phyloP scores from a whole-genome alignment of 208 protist species.

The Histomonas meleagridis region DNA sequence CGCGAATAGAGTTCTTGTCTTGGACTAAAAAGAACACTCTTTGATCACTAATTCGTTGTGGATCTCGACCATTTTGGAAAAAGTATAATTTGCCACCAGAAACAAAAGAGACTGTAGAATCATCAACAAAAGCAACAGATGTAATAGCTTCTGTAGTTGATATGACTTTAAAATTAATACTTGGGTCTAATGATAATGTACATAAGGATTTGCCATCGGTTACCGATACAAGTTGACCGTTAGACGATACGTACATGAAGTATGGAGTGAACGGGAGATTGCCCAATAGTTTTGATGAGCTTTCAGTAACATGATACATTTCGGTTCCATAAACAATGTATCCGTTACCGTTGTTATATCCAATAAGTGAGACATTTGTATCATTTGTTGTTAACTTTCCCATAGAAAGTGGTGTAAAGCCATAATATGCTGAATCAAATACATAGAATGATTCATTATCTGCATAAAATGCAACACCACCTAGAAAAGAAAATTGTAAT shows the following conservation, averaged over 20 bases:
- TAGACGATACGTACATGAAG: background rate
- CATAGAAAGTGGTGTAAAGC: background rate
- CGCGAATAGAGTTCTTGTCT: background rate
- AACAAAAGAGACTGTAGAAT: background rate
- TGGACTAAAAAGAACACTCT: background rate
- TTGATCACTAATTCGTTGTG: background rate
- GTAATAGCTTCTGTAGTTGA: background rate
- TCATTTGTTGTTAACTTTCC: background rate
- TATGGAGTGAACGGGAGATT: background rate
- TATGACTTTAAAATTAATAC: background rate
- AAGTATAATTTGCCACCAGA: background rate
- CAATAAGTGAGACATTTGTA: background rate
- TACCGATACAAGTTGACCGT: background rate
- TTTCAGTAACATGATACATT: background rate
- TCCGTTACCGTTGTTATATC: background rate
- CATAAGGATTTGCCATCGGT: background rate
- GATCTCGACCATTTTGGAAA: background rate
- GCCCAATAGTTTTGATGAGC: background rate
- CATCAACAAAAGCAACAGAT: background rate
- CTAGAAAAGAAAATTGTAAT: background rate
- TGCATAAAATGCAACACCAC: background rate
- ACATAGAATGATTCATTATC: background rate
- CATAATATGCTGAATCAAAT: background rate
- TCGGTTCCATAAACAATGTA: background rate
- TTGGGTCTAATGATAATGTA: background rate